Evolutionary conservation across 2,329 filamentous ascomycete genomes (phyloP), one percentile per base, ranked within the genome.

Genomic region (Parastagonospora nodorum): DNA sequence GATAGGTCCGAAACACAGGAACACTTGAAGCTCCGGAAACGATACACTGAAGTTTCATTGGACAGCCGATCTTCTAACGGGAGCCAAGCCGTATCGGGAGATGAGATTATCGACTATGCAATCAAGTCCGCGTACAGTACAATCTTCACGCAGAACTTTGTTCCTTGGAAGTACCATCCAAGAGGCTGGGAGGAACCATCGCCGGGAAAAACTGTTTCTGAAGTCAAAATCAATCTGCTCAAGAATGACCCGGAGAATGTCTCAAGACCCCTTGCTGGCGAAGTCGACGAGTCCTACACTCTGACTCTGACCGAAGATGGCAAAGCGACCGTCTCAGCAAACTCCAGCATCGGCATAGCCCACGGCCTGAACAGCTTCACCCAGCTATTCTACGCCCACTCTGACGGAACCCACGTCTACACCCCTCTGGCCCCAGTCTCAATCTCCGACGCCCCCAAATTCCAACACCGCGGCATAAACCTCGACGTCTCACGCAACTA

Each of bases 311-410:
- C 78, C 10, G 68, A 74, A 15, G 72, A 80, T 29, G 88, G 88
- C 44, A 75, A 78, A 16, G 87, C 84, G 28, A 81, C 77, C 33
- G 86, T 94, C 62, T 77, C 76, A 19, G 88, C 88, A 12, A 79
- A 79, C 31, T 85, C 88, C 1, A 86, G 87, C 12, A 82, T 84
- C 6, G 90, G 90, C 42, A 77, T 92, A 30, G 78, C 90, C 14
- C 84, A 84, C 57, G 90, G 82, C n/a, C 79, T 95, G 16, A 87
- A 89, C 59, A 87, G 88, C 2, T 90, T 94, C 66, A 81, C 83
- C 0, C 90, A 95, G 76, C 82, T 95, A 12, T 94, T 94, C 76
- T 93, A 85, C 75, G 72, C 84, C 69, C 87, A 90, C 74, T 85
- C 86, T 33, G 67, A 78, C 3, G 83, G 82, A 24, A 66, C 74